A percentile compares a stretch with the other conserved stretches of the same genome.
These are phyloP conservation scores for Ilex paraguariensis DNA, from an alignment of 305 asterid genomes.

Conservation along the genomic window DNA sequence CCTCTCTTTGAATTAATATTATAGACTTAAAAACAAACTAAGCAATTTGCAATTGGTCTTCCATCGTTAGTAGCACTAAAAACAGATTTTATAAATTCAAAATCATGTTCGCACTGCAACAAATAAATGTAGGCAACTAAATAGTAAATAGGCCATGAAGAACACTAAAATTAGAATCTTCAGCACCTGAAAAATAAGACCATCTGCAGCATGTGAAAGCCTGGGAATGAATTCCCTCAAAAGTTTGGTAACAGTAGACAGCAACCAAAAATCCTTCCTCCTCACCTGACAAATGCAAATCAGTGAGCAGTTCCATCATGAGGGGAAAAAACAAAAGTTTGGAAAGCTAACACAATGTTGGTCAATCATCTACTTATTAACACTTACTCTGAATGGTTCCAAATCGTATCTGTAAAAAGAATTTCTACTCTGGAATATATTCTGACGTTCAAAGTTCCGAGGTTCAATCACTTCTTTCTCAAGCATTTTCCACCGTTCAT, in stretches of 20 bases:
- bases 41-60: no score
- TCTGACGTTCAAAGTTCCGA: conserved; percentile 71
- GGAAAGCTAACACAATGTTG: no score
- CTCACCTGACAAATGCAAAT: conserved; percentile 62
- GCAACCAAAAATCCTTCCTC: conserved; percentile 95
- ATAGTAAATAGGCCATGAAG: no score
- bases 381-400: conserved; percentile 91
- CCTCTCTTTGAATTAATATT: no score
- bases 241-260: conserved; percentile 84
- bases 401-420: conserved; percentile 81
- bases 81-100: no score
- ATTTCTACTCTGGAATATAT: conserved; percentile 59
- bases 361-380: neutral
- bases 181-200: conserved; percentile 94
- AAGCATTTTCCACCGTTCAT: conserved; percentile 94
- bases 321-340: neutral
- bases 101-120: no score
- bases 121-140: no score
- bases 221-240: conserved; percentile 81
- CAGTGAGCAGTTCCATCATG: conserved; percentile 21
- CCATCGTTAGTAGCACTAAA: no score
- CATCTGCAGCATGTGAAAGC: conserved; percentile 97
- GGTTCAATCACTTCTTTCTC: conserved; percentile 95
- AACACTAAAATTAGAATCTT: no score
- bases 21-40: no score